Base-by-base conservation (phyloP, 345 rosid genomes). In the Citrus hindsii region DNA sequence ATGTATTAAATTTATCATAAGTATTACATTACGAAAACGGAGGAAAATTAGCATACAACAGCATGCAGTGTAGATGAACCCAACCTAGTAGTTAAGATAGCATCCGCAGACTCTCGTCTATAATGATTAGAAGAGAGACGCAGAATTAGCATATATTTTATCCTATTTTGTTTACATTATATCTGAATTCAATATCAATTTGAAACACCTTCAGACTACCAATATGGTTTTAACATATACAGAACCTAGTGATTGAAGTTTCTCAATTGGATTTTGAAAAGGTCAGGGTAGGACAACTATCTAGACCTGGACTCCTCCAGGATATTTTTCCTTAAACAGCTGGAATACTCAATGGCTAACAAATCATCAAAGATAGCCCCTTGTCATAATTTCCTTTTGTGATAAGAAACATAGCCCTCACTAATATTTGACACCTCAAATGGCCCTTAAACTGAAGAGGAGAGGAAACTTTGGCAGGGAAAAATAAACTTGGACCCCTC, bases 1-100 rank as follows among this genome's bases (percentile, higher is more conserved):
- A 73, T 12, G 68, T 33, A 70, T 80, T 61, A 84, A 22, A 74
- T 48, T 42, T 19, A 66, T 22, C 77, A 25, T 25, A 78, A 33
- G 66, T 24, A 42, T 7, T 32, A 63, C 21, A 71, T 37, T 2
- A 37, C 67, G 48, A 58, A 55, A 35, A 58, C 30, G 9, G 70
- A 56, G 38, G 5, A 30, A 69, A 58, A 67, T 25, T 35, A 25
- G 46, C 28, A 75, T 4, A 53, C 28, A 22, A 32, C 32, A 59
- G 63, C 5, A 67, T 8, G 62, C 38, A 7, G 48, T 22, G 56
- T 61, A 6, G 32, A 33, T 27, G 69, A 74, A 61, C 65, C 37
- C 18, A 42, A 10, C 74, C 12, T 6, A 60, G 12, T 61, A 63
- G 37, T 74, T 62, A 27, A 33, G 27, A 59, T 53, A 56, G 74